These are phyloP conservation scores for Solanum tarapatanum DNA, from an alignment of 257 asterid genomes.

Conservation along the genomic window DNA sequence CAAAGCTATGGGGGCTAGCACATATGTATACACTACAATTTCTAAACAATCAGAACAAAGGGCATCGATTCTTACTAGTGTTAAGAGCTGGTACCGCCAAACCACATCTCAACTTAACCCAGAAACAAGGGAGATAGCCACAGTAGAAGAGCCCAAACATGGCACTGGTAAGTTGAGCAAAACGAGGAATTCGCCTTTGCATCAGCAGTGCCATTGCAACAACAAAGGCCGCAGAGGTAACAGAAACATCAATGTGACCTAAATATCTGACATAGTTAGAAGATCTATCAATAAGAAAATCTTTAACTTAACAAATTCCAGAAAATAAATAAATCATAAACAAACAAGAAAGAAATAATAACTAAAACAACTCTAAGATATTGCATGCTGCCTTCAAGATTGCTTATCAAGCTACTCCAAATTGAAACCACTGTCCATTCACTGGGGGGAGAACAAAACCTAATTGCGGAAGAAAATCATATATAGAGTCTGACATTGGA, in stretches of 20 bases:
- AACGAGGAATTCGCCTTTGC: slow-evolving; percentile 89
- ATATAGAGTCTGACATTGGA: neutral
- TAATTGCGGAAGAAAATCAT: neutral
- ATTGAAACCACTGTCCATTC: neutral
- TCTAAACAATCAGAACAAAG: neutral
- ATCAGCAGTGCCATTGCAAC: slow-evolving; percentile 63
- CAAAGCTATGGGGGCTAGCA: neutral
- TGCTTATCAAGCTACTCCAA: neutral
- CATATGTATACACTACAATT: neutral
- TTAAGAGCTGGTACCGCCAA: slow-evolving; percentile 75
- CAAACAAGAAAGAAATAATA: neutral
- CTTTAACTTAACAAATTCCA: slow-evolving; percentile 1
- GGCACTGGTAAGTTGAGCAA: slow-evolving; percentile 86
- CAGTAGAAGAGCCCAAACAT: slow-evolving; percentile 94
- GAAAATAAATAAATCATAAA: neutral
- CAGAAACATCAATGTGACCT: slow-evolving; percentile 86
- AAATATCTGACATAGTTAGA: slow-evolving; percentile 41
- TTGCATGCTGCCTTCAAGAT: neutral
- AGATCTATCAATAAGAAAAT: neutral
- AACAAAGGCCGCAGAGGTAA: slow-evolving; percentile 88
- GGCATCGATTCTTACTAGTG: slow-evolving; percentile 47
- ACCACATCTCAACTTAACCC: slow-evolving; percentile 93
- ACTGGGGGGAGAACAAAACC: neutral
- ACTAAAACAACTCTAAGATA: neutral
- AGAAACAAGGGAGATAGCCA: slow-evolving; percentile 98